Percentiles rank a stretch among this genome's conserved stretches.
Conservation (phyloP, 805 yeast genomes). For the Tetrapisispora fleetii region DNA sequence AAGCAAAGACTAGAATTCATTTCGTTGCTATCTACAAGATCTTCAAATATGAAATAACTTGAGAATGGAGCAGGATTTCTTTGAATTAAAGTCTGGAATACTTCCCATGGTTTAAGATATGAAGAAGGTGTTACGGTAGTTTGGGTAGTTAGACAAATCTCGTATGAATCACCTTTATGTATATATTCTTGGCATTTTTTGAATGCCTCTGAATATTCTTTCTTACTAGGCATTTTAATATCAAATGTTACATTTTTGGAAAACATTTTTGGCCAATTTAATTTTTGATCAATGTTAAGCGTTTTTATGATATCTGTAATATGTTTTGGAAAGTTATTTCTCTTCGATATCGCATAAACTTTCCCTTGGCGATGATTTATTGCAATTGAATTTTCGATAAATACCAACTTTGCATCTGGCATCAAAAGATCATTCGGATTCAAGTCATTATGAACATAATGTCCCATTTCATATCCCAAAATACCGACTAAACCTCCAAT, state of each 20-base stretch:
- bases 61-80: constrained; percentile 92
- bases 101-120: constrained; percentile 55
- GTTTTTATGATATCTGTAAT: not conserved
- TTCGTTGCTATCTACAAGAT: constrained; percentile 31
- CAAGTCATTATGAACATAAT: constrained; percentile 30
- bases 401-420: constrained; percentile 72
- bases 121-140: constrained; percentile 48
- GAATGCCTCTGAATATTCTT: constrained; percentile 46
- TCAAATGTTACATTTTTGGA: constrained; percentile 21
- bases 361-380: constrained; percentile 38
- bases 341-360: constrained; percentile 46
- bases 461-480: constrained; percentile 82
- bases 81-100: constrained; percentile 60
- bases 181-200: constrained; percentile 55
- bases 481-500: constrained; percentile 87
- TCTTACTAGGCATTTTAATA: constrained; percentile 42
- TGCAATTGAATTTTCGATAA: constrained; percentile 53
- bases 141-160: constrained; percentile 77
- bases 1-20: constrained; percentile 40
- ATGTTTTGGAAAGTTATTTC: constrained; percentile 27
- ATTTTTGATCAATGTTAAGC: constrained; percentile 6
- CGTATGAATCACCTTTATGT: constrained; percentile 83
- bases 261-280: constrained; percentile 6
- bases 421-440: constrained; percentile 27
- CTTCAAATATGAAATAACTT: constrained; percentile 56